phyloP scores from a whole-genome alignment of 2,329 filamentous ascomycete species.

The Penicillium psychrosexuale region DNA sequence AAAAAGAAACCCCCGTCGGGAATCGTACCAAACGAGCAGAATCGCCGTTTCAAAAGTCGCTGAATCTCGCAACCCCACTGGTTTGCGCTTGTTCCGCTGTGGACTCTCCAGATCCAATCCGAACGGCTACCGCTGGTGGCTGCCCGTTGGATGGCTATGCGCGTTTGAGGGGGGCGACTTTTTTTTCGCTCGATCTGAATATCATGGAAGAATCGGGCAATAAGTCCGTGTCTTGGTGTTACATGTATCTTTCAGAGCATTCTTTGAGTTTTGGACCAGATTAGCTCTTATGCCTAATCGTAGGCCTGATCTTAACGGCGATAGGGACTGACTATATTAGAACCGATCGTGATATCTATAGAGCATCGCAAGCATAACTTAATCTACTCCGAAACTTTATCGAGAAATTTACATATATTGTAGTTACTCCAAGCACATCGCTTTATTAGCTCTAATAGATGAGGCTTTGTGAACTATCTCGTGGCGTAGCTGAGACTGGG shows the following conservation, averaged over 20 bases:
- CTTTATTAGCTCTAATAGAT: background rate
- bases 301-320: background rate
- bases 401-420: too few relatives aligned
- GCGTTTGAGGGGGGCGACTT: background rate
- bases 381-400: background rate
- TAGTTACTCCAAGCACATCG: too few relatives aligned
- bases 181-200: background rate
- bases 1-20: background rate
- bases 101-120: conserved; percentile 21
- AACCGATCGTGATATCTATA: too few relatives aligned
- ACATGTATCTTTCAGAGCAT: background rate
- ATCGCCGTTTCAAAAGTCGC: background rate
- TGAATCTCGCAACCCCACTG: conserved; percentile 17
- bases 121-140: background rate
- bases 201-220: background rate
- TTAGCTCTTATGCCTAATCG: background rate
- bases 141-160: conserved; percentile 10
- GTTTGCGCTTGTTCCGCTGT: conserved; percentile 22
- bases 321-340: too few relatives aligned
- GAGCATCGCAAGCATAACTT: too few relatives aligned
- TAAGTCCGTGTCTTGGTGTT: background rate
- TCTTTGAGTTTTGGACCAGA: background rate
- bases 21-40: background rate
- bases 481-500: conserved; percentile 20
- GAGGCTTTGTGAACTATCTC: background rate